A percentile compares a stretch with the other conserved stretches of the same genome.
These are phyloP conservation scores for Ammopiptanthus mongolicus DNA, from an alignment of 306 rosid species.

Conservation along the genomic window DNA sequence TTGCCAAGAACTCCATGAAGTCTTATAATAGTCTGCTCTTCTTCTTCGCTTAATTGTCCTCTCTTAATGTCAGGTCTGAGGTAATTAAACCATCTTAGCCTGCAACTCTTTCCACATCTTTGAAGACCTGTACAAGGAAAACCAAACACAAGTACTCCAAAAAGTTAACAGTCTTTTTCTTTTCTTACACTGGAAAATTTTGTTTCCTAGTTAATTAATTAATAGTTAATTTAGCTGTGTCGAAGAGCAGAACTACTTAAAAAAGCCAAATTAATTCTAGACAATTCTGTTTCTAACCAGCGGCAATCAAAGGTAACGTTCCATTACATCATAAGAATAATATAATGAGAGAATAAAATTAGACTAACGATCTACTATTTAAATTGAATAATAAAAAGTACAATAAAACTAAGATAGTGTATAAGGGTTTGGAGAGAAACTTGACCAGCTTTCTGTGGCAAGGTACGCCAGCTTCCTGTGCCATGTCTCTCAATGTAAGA, in stretches of 20 bases:
- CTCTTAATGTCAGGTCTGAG: conserved; percentile 26
- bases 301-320: neutral
- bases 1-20: conserved; percentile 20
- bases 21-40: neutral
- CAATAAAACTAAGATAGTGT: neutral
- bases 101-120: conserved; percentile 32
- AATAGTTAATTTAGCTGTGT: neutral
- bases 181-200: neutral
- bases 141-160: neutral
- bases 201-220: neutral
- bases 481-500: conserved; percentile 12
- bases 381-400: neutral
- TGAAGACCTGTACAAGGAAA: conserved; percentile 6
- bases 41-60: conserved; percentile 15
- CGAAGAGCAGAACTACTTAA: neutral
- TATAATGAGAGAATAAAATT: no score
- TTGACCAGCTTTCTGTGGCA: conserved; percentile 18
- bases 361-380: neutral
- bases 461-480: conserved; percentile 22
- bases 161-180: neutral
- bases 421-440: neutral
- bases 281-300: neutral
- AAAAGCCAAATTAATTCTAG: neutral
- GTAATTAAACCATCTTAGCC: conserved; percentile 28
- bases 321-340: neutral